A percentile compares a stretch with the other conserved stretches of the same genome.
phyloP scores from a whole-genome alignment of 768 basidiomycete species.

The Hortiboletus flavorubellus region DNA sequence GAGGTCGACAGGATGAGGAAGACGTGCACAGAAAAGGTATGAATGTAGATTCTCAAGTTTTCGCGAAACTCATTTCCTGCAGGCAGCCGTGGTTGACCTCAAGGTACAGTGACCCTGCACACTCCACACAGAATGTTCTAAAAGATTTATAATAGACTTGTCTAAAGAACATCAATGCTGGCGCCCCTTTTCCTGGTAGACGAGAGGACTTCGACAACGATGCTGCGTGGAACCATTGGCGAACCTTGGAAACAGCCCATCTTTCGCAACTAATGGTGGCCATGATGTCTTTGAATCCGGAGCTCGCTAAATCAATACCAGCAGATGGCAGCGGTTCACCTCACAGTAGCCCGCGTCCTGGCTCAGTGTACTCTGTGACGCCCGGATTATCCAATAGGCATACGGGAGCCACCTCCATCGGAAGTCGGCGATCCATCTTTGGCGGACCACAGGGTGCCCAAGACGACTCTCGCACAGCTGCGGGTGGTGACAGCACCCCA shows the following conservation, averaged over 20 bases:
- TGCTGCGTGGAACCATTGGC: constrained; percentile 82
- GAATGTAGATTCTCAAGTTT: neutral
- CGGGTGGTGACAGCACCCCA: constrained; percentile 27
- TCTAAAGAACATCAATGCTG: constrained; percentile 86
- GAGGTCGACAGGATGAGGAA: constrained; percentile 68
- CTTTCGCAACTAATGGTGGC: constrained; percentile 85
- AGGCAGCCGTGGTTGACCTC: constrained; percentile 84
- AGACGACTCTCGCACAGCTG: neutral
- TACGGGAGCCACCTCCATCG: constrained; percentile 56
- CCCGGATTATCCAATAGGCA: constrained; percentile 42
- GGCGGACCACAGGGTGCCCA: constrained; percentile 22
- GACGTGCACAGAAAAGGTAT: constrained; percentile 74
- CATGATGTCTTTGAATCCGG: constrained; percentile 84
- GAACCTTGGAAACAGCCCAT: constrained; percentile 73
- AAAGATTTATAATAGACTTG: constrained; percentile 50
- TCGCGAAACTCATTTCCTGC: constrained; percentile 5
- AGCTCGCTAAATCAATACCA: constrained; percentile 76
- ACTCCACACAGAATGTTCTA: neutral
- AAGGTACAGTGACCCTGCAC: constrained; percentile 50
- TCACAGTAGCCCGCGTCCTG: constrained; percentile 44
- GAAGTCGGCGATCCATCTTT: constrained; percentile 64
- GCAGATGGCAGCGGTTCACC: constrained; percentile 37
- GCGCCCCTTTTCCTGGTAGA: constrained; percentile 77
- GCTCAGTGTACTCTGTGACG: constrained; percentile 53
- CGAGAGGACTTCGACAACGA: constrained; percentile 85